Evolutionary conservation across 805 yeast genomes (phyloP).

Genomic region (Clavispora carvajalis): DNA sequence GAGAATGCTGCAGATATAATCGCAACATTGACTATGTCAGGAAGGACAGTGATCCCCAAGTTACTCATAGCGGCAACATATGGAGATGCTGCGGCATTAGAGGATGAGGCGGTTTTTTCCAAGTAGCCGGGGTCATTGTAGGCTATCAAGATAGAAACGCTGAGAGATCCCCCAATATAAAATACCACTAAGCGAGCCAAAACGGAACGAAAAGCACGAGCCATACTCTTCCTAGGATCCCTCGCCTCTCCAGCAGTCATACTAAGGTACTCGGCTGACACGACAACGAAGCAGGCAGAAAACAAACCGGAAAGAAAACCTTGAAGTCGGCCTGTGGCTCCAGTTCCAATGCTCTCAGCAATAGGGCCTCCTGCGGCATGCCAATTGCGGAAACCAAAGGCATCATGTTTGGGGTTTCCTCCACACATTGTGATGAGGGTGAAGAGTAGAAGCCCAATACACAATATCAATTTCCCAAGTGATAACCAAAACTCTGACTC

Average conservation of each 20-base stretch:
- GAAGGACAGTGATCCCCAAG: conserved; percentile 14
- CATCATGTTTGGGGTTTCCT: conserved; percentile 68
- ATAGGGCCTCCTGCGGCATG: conserved; percentile 32
- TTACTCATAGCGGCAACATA: conserved; percentile 20
- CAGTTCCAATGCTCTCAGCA: conserved; percentile 34
- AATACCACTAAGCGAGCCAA: conserved; percentile 41
- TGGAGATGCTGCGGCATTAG: conserved; percentile 18
- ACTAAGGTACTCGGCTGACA: conserved; percentile 41
- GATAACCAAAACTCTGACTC: conserved; percentile 80
- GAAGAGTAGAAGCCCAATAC: conserved; percentile 69
- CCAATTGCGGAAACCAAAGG: conserved; percentile 47
- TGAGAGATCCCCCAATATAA: conserved; percentile 40
- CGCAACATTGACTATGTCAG: conserved; percentile 15
- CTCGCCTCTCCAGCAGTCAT: conserved; percentile 41
- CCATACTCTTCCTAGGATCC: conserved; percentile 38
- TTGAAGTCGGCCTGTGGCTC: conserved; percentile 34
- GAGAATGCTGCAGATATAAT: conserved; percentile 16
- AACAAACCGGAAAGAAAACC: conserved; percentile 38
- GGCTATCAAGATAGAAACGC: conserved; percentile 32
- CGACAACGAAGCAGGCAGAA: conserved; percentile 36
- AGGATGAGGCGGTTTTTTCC: conserved; percentile 8
- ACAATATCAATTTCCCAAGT: conserved; percentile 53
- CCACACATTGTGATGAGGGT: conserved; percentile 83
- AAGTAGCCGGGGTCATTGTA: conserved; percentile 16
- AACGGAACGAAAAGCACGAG: conserved; percentile 38